These are phyloP conservation scores for Cyathus striatus DNA, from an alignment of 768 basidiomycete genomes.

Conservation along the genomic window DNA sequence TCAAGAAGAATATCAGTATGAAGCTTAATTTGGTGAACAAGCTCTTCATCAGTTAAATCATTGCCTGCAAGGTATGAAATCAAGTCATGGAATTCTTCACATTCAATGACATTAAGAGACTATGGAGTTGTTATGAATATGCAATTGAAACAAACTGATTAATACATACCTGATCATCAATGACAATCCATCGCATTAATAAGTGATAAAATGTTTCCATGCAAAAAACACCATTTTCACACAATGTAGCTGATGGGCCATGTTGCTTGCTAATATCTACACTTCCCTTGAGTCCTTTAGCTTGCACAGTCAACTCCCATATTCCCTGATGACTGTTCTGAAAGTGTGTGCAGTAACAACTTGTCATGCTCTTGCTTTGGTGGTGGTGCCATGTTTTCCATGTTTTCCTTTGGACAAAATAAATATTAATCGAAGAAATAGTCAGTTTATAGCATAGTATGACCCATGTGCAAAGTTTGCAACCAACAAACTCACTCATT, in stretches of 20 bases:
- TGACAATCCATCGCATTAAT: neutral
- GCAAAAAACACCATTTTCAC: neutral
- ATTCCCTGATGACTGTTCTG: neutral
- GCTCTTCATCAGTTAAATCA: neutral
- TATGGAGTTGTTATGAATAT: neutral
- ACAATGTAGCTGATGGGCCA: neutral
- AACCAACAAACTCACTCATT: neutral
- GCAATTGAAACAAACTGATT: neutral
- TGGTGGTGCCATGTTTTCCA: neutral
- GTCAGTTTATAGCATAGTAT: neutral
- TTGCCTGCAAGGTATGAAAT: neutral
- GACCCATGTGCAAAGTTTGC: neutral
- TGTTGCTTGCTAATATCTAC: neutral
- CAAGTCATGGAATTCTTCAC: constrained; percentile 2
- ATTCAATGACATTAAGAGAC: constrained; percentile 4
- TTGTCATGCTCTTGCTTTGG: neutral
- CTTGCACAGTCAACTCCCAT: neutral
- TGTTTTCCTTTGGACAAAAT: neutral
- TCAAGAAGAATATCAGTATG: neutral
- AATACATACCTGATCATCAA: neutral
- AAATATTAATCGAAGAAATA: neutral
- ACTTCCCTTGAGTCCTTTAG: neutral
- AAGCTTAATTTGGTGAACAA: neutral
- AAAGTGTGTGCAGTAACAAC: neutral
- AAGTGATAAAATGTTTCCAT: neutral